Evolutionary conservation across 2,329 filamentous ascomycete species (phyloP).

Genomic region (Ascochyta pisi): DNA sequence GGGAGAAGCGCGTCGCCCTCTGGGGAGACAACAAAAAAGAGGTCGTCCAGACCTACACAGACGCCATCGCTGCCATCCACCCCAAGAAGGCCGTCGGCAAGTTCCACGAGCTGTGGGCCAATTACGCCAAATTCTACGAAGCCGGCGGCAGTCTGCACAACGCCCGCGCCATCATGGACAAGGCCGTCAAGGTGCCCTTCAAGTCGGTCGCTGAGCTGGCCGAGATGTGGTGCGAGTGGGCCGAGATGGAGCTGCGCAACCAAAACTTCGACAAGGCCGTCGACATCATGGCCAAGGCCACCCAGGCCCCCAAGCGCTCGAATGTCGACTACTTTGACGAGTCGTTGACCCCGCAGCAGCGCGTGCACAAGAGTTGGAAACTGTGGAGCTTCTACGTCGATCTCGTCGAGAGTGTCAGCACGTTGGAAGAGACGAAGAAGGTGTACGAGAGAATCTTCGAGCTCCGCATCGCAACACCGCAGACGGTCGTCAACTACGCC

Average conservation of each 20-base stretch:
- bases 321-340: conserved; percentile 99
- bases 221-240: conserved; percentile 99
- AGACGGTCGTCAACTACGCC: conserved; percentile 98
- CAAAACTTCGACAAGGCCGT: conserved; percentile 96
- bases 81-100: conserved; percentile 93
- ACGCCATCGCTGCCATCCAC: conserved; percentile 89
- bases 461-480: conserved; percentile 94
- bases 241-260: conserved; percentile 94
- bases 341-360: conserved; percentile 87
- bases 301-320: conserved; percentile 95
- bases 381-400: conserved; percentile 99
- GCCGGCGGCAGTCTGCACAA: conserved; percentile 81
- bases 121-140: conserved; percentile 98
- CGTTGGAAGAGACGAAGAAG: conserved; percentile 88
- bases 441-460: conserved; percentile 98
- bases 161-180: conserved; percentile 93
- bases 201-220: conserved; percentile 96
- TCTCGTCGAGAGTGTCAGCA: conserved; percentile 91
- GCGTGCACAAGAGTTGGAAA: conserved; percentile 99
- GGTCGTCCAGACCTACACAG: conserved; percentile 91
- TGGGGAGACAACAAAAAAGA: conserved; percentile 95
- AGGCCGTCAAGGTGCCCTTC: conserved; percentile 96
- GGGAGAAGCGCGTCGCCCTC: conserved; percentile 94
- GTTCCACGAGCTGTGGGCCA: conserved; percentile 94
- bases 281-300: conserved; percentile 95